Conservation (phyloP, 495 filamentous ascomycete species). For the Sporormia fimetaria region DNA sequence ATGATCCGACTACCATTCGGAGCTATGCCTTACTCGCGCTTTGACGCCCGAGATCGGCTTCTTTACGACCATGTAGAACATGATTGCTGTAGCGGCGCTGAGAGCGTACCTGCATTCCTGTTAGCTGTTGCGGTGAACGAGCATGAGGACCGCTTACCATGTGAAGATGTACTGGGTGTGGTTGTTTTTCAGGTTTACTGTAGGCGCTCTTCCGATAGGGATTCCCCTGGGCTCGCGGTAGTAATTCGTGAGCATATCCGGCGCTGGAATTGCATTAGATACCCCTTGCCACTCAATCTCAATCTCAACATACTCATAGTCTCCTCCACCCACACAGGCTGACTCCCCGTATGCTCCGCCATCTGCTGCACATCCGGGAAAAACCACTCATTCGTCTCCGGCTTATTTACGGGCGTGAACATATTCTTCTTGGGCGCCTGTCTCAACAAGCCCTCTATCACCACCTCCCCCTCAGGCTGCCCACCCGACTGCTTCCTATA, state of each 20-base stretch:
- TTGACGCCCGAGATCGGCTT: constrained; percentile 66
- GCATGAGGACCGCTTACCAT: constrained; percentile 52
- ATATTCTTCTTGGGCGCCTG: constrained; percentile 94
- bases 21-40: constrained; percentile 67
- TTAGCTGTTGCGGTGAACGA: neutral
- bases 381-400: constrained; percentile 74
- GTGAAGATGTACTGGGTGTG: constrained; percentile 98
- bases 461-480: constrained; percentile 55
- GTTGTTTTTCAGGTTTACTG: constrained; percentile 91
- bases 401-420: constrained; percentile 85
- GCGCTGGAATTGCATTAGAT: constrained; percentile 37
- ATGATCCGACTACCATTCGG: no score
- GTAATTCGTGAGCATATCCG: constrained; percentile 60
- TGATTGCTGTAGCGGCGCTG: constrained; percentile 73
- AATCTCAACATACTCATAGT: constrained; percentile 59
- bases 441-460: constrained; percentile 70
- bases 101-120: constrained; percentile 67
- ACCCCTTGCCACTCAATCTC: constrained; percentile 2
- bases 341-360: constrained; percentile 72
- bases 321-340: constrained; percentile 90
- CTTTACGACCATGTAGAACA: constrained; percentile 87
- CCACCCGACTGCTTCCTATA: constrained; percentile 43
- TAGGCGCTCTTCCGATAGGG: constrained; percentile 79
- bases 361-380: constrained; percentile 92
- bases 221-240: constrained; percentile 68